phyloP scores from a whole-genome alignment of 352 stramenopile species.

The Bremia lactucae region DNA sequence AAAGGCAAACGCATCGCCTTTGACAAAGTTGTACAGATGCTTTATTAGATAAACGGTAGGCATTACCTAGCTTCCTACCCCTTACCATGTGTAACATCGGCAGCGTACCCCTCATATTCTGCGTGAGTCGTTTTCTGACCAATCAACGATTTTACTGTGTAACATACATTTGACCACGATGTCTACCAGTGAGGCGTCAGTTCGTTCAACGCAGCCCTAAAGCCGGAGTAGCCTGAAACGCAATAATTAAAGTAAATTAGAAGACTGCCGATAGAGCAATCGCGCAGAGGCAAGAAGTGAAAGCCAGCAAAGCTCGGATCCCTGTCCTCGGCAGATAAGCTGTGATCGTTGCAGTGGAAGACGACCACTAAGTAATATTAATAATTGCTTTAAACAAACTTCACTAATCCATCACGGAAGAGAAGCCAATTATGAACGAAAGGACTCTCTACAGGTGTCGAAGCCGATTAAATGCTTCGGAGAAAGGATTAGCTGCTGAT shows the following conservation, averaged over 20 bases:
- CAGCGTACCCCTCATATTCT: too few relatives aligned
- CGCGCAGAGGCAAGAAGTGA: constrained; percentile 7
- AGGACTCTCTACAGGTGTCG: constrained; percentile 5
- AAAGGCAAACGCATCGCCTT: too few relatives aligned
- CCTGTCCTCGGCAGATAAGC: constrained; percentile 6
- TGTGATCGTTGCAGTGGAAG: constrained; percentile 11
- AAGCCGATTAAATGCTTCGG: neutral
- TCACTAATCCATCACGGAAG: constrained; percentile 7
- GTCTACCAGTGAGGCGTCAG: too few relatives aligned
- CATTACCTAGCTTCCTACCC: too few relatives aligned
- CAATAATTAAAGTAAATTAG: too few relatives aligned
- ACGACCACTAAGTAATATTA: constrained; percentile 6
- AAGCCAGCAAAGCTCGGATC: constrained; percentile 14
- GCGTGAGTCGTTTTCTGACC: too few relatives aligned
- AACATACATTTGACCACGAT: too few relatives aligned
- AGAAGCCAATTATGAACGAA: constrained; percentile 3
- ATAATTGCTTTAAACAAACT: constrained; percentile 11
- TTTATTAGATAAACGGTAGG: too few relatives aligned
- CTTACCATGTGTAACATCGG: too few relatives aligned
- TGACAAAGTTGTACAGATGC: too few relatives aligned
- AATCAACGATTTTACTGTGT: too few relatives aligned
- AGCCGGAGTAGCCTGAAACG: constrained; percentile 13
- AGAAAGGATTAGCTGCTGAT: constrained; percentile 1
- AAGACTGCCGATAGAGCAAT: constrained; percentile 13
- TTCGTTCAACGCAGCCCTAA: constrained; percentile 14